phyloP scores from a whole-genome alignment of 768 basidiomycete species.

The Mycena indigotica region DNA sequence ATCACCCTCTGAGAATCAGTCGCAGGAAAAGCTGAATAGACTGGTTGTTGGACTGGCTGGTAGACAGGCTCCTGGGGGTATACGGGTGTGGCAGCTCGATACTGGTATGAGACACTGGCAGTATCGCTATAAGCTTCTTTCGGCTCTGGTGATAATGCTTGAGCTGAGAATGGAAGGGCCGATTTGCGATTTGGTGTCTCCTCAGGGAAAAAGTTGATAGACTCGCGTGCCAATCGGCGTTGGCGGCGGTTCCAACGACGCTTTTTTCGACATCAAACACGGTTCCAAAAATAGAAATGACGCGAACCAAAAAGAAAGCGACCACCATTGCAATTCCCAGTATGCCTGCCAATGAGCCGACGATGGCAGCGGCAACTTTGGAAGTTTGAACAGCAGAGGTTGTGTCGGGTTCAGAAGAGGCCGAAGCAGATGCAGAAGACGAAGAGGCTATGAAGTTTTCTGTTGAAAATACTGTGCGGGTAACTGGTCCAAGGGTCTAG shows the following conservation, averaged over 20 bases:
- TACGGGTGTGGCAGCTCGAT: background rate
- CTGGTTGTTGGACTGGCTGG: background rate
- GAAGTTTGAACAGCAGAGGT: background rate
- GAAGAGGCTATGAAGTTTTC: background rate
- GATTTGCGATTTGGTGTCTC: no score
- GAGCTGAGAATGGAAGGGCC: no score
- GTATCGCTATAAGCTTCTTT: background rate
- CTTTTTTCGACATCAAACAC: background rate
- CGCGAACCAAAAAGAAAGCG: conserved; percentile 16
- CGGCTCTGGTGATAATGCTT: no score
- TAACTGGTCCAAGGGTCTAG: background rate
- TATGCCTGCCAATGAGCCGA: conserved; percentile 5
- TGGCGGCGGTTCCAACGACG: conserved; percentile 20
- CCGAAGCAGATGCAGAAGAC: background rate
- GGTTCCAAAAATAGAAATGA: no score
- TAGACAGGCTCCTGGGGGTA: background rate
- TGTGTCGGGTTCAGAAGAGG: background rate
- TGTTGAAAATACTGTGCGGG: background rate
- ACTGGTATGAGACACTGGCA: conserved; percentile 1
- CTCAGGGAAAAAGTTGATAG: conserved; percentile 14
- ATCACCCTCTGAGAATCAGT: conserved; percentile 13
- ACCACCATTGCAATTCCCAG: conserved; percentile 4
- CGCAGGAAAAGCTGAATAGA: conserved; percentile 18
- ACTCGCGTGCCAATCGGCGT: conserved; percentile 6
- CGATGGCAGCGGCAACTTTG: conserved; percentile 3